phyloP scores from a whole-genome alignment of 768 basidiomycete genomes.

The Termitomyces sp. region DNA sequence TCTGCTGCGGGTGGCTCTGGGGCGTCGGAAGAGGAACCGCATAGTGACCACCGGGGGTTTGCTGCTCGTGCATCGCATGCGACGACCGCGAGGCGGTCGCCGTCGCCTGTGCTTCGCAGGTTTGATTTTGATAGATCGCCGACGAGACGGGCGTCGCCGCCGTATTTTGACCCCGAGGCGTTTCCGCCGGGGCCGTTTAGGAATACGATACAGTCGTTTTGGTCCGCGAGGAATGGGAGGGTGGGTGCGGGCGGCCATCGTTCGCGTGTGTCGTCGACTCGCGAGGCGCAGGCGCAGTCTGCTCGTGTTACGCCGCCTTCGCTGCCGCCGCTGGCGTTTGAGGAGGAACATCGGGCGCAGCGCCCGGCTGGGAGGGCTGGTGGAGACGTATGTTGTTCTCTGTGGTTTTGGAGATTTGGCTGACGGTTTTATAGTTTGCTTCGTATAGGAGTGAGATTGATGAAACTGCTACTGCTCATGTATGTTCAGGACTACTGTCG shows the following conservation, averaged over 20 bases:
- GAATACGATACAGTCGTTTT: slow-evolving; percentile 36
- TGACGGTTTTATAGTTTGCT: neutral
- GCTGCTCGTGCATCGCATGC: neutral
- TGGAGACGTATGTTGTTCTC: neutral
- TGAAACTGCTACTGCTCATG: neutral
- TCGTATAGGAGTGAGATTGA: neutral
- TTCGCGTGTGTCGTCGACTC: neutral
- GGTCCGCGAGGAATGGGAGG: slow-evolving; percentile 13
- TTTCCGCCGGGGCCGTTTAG: slow-evolving; percentile 44
- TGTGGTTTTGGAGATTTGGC: too few species aligned
- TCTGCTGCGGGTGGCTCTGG: neutral
- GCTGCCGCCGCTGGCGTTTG: slow-evolving; percentile 36
- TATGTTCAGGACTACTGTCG: too few species aligned
- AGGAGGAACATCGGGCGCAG: slow-evolving; percentile 12
- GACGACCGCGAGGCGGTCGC: slow-evolving; percentile 1
- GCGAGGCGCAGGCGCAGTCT: neutral
- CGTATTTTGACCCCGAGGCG: slow-evolving; percentile 26
- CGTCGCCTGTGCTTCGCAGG: slow-evolving; percentile 3
- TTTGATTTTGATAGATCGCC: neutral
- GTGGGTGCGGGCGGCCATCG: neutral
- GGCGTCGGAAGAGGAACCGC: neutral
- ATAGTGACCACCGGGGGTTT: neutral
- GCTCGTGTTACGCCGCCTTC: slow-evolving; percentile 9
- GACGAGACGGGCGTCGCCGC: slow-evolving; percentile 4
- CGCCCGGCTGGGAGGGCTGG: neutral